Base-by-base conservation (phyloP, 1,284 basidiomycete species). In the Tilletia setariae region DNA sequence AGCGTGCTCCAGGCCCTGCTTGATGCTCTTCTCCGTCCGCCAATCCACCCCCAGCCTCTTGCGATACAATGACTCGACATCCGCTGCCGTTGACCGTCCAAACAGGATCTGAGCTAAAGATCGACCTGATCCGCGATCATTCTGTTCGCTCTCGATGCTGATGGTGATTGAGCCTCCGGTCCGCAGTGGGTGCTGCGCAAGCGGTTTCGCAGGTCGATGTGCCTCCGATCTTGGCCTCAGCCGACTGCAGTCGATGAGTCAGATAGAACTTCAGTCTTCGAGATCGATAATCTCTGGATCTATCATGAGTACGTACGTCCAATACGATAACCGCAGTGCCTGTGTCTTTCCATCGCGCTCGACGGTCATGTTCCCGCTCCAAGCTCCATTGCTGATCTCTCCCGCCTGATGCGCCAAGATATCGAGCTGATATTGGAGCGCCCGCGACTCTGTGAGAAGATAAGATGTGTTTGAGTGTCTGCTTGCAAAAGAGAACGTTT, bases 341-440 rank as follows among this genome's bases (percentile, higher is more conserved):
- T 61, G 56, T 16, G 56, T 32, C 35, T 61, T 25, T 6, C 28
- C 23, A 61, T 61, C 56, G 4, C 56, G 56, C 32, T 61, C 30
- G 13, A 61, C 56, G 2, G 32, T 11, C 28, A 61, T 25, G 35
- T 61, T 25, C 30, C 56, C 56, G 13, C 32, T 61, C 56, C 56
- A 61, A 30, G 30, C 15, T 35, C 30, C 28, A 30, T 61, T 25
- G 35, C 56, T 64, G 13, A 79, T 70, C 44, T 78, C 73, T 56
- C 73, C 68, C 0, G 77, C 73, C 63, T 82, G 80, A 32, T 74
- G 73, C 21, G 76, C 68, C 30, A 82, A 62, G 46, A 81, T 80
- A 56, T 79, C 76, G 47, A 82, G 72, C 66, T 78, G 79, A 40
- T 81, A 79, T 42, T 79, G 72, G 9, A 81, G 68, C 1, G 80